Evolutionary conservation across 1,284 basidiomycete species (phyloP), one percentile per base, ranked within the genome.

Genomic region (Tausonia pullulans): DNA sequence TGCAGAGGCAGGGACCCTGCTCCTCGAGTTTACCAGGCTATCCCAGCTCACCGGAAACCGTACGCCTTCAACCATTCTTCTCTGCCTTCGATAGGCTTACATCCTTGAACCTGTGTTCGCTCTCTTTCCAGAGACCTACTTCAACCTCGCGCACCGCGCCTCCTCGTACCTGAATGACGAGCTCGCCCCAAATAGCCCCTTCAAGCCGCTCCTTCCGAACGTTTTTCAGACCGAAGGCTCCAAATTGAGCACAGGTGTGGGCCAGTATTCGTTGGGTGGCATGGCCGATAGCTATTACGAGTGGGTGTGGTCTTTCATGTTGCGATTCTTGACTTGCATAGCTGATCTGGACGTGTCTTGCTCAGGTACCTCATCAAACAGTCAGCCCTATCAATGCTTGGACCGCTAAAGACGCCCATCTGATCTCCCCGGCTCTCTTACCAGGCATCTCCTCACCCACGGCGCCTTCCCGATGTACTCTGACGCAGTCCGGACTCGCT

Each of bases 21-120:
- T 78, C 4, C 75, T 83, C 67, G 81, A 83, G 71, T 76, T 80
- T 56, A 80, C 80, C 8, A 72, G 79, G 6, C 71, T 83, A 7
- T 74, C 75, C 45, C 78, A 80, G 69, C 69, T 79, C 4, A 82
- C 81, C 0, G 78, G 78, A 49, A 78, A 82, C 68, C 69, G 78
- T 65, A 46, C 48, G 54, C 40, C 10, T 16, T 11, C 27, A 5
- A 39, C 48, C 51, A 14, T 57, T 8, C 27, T 45, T 8, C 14
- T 50, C 16, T 58, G 11, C 6, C 2, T 44, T 8, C 48, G 43
- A 3, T 11, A 39, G 4, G 16, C 13, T 11, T 40, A 27, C 7
- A 46, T 27, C 1, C 14, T 58, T 52, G 3, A 27, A 27, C 27
- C 27, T 16, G 13, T 27, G n/a, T 11, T 41, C 27, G 2, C 27